Evolutionary conservation across 352 stramenopile genomes (phyloP), one percentile per base, ranked within the genome.

Genomic region (Phytophthora litchii): DNA sequence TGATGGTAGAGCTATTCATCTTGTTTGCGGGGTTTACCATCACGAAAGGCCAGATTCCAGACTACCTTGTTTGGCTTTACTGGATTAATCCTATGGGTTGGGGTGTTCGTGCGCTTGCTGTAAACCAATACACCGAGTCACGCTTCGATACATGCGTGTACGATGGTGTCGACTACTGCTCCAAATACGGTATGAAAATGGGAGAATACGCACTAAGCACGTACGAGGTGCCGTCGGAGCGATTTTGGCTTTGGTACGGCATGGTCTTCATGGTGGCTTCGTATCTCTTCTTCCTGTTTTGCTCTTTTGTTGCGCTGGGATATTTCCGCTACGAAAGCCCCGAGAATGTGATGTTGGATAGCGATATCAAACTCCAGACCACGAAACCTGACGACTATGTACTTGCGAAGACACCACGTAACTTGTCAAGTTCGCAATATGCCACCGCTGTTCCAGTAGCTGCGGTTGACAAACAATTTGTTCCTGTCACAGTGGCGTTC

Each of bases 71-170:
- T 4, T 69, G 54, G 54, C 1, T 69, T 9, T 64, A 69, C 25
- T 69, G 53, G 60, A 27, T 64, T 3, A 69, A 64, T 12, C 60
- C 60, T 10, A 16, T 69, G 1, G 27, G 32, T 2, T 69, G 60
- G 60, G 34, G 60, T 10, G 32, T 69, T n/a, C 53, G 53, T n/a
- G 53, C 53, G 0, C 35, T 69, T 1, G 53, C 60, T 8, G 46
- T 69, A 2, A 69, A 60, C 29, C 59, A 80, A 35, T 80, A 71
- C 50, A 60, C 36, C 0, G 44, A 67, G 12, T 20, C 35, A 0
- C 41, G 37, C 4, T 72, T 79, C 10, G 58, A 76, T 13, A 52
- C 45, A 1, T 74, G 63, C 2, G 38, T 62, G 16, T 76, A 74
- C 27, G 40, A 61, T 8, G 51, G 31, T 7, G 19, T 76, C 3